Conservation (phyloP, 1,284 basidiomycete species). For the Pascua sp. region DNA sequence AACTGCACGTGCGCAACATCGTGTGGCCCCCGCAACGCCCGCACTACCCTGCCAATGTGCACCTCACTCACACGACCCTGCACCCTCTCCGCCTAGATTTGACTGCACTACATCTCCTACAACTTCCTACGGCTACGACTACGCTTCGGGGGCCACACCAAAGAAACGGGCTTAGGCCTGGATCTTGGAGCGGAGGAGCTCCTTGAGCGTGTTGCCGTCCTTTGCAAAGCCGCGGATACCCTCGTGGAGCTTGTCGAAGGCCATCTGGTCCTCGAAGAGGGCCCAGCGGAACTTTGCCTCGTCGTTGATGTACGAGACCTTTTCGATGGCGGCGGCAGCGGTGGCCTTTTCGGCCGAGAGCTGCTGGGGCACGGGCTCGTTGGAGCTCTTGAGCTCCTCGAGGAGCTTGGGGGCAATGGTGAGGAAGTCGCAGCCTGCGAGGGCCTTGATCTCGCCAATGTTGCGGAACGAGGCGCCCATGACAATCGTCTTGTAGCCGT, state of each 20-base stretch:
- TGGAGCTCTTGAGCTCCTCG: conserved; percentile 84
- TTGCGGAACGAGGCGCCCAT: conserved; percentile 99
- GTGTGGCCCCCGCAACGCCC: too few species aligned
- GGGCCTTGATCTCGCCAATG: conserved; percentile 85
- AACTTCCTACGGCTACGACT: too few species aligned
- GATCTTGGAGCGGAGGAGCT: conserved; percentile 75
- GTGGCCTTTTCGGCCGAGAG: conserved; percentile 65
- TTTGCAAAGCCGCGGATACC: conserved; percentile 96
- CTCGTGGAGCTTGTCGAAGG: conserved; percentile 91
- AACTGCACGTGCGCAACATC: too few species aligned
- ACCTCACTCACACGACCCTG: too few species aligned
- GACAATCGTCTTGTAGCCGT: conserved; percentile 97
- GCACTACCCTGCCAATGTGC: too few species aligned
- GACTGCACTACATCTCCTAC: too few species aligned
- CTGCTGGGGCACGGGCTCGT: conserved; percentile 74
- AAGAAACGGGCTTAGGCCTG: conserved; percentile 16
- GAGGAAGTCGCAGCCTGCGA: conserved; percentile 95
- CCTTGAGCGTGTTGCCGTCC: conserved; percentile 87
- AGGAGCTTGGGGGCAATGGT: conserved; percentile 89
- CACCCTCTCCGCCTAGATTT: too few species aligned
- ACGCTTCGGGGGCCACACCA: too few species aligned
- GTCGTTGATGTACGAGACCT: conserved; percentile 85
- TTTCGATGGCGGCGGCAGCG: conserved; percentile 61
- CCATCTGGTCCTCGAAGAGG: conserved; percentile 88
- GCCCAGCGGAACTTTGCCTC: conserved; percentile 94